phyloP scores from a whole-genome alignment of 164 flowering plant species.

The Magnolia sinica region DNA sequence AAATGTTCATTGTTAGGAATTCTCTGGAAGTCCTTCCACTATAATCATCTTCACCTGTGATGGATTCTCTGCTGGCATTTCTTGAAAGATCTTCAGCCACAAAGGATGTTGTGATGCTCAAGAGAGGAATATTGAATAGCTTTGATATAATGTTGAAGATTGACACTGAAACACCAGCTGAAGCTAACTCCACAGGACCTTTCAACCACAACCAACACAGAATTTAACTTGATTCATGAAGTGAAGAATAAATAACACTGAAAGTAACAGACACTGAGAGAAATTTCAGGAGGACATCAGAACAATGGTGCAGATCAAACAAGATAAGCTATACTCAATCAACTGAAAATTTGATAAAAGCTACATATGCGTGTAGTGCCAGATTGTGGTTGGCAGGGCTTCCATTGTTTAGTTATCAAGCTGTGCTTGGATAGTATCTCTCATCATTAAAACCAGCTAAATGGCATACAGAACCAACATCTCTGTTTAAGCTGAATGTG shows the following conservation, averaged over 20 bases:
- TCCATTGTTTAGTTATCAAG: neutral
- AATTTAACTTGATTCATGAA: neutral
- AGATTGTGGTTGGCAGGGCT: neutral
- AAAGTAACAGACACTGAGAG: neutral
- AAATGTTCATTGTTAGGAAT: neutral
- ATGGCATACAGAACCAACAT: neutral
- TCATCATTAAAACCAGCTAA: neutral
- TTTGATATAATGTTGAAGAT: slow-evolving; percentile 86
- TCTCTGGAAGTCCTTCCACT: too few relatives aligned
- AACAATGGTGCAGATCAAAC: too few relatives aligned
- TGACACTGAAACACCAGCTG: slow-evolving; percentile 89
- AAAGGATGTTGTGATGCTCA: slow-evolving; percentile 94
- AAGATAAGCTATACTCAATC: neutral
- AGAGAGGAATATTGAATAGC: slow-evolving; percentile 93
- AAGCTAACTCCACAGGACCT: slow-evolving; percentile 93
- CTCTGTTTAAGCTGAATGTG: neutral
- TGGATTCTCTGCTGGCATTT: slow-evolving; percentile 26
- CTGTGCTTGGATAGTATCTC: neutral
- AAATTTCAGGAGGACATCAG: neutral
- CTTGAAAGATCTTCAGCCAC: slow-evolving; percentile 90
- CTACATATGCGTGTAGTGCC: neutral
- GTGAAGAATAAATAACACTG: neutral
- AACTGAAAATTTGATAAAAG: neutral
- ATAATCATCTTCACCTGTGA: slow-evolving; percentile 42
- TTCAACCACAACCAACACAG: neutral